phyloP scores from a whole-genome alignment of 768 basidiomycete genomes.

The Mycena belliarum region DNA sequence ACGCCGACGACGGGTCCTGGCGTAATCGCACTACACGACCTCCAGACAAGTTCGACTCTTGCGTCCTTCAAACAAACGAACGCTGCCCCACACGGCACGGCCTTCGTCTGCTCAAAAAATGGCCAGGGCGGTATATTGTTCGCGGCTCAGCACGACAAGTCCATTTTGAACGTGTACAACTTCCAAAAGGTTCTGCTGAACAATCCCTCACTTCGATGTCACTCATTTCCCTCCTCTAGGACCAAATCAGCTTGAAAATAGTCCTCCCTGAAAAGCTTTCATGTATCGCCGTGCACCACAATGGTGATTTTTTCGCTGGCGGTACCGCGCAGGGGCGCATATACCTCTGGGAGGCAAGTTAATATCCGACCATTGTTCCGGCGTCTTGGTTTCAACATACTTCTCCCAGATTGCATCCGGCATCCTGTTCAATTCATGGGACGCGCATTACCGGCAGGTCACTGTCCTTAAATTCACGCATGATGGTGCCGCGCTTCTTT shows the following conservation, averaged over 20 bases:
- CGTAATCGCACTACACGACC: conserved; percentile 75
- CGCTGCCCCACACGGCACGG: conserved; percentile 63
- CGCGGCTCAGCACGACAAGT: conserved; percentile 85
- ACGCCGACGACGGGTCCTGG: conserved; percentile 59
- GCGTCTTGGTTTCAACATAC: conserved; percentile 4
- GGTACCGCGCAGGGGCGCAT: conserved; percentile 88
- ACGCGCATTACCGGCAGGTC: conserved; percentile 93
- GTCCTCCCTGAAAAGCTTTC: conserved; percentile 89
- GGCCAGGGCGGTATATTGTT: conserved; percentile 84
- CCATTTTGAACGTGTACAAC: conserved; percentile 85
- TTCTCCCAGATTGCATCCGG: conserved; percentile 79
- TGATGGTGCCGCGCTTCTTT: conserved; percentile 78
- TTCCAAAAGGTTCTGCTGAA: conserved; percentile 79
- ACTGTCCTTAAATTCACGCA: conserved; percentile 80
- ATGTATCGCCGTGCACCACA: conserved; percentile 73
- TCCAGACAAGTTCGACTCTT: conserved; percentile 72
- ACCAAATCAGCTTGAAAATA: conserved; percentile 84
- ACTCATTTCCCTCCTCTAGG: conserved; percentile 47
- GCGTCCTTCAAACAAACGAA: conserved; percentile 90
- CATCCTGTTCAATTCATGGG: conserved; percentile 88
- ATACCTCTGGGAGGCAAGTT: conserved; percentile 92
- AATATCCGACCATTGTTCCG: background rate
- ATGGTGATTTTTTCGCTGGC: conserved; percentile 80
- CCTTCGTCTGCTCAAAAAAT: conserved; percentile 63
- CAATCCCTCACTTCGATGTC: background rate